phyloP scores from a whole-genome alignment of 2,329 filamentous ascomycete species.

The Trichoderma sp. region DNA sequence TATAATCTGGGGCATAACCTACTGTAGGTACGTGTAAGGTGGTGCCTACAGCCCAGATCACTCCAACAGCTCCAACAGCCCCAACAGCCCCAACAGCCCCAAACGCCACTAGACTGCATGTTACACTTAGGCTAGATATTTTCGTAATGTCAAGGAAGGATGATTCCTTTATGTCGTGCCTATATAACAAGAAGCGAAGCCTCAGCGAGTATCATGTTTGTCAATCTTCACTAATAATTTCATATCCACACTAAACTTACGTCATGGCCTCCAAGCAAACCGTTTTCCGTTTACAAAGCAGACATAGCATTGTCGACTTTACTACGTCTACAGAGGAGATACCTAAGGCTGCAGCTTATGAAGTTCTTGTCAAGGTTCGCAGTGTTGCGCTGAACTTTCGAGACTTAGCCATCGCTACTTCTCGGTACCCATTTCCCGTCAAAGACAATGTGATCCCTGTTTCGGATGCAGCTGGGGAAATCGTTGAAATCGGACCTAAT shows the following conservation, averaged over 20 bases:
- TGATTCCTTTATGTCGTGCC: neutral
- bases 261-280: neutral
- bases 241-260: neutral
- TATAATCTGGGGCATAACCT: no score
- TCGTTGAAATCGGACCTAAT: neutral
- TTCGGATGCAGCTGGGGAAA: neutral
- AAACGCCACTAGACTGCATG: neutral
- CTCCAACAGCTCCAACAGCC: neutral
- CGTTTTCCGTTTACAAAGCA: neutral
- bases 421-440: neutral
- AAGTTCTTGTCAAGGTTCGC: neutral
- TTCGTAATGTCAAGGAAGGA: no score
- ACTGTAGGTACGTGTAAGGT: no score
- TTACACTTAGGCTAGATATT: neutral
- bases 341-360: neutral
- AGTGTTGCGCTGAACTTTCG: neutral
- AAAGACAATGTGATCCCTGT: neutral
- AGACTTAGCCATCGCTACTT: neutral
- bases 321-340: neutral
- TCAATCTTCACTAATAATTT: neutral
- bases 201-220: neutral
- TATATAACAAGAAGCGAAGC: neutral
- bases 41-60: no score
- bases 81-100: neutral
- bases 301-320: neutral